Conservation (phyloP, 2,329 filamentous ascomycete genomes). For the Tolypocladium endophyticum region DNA sequence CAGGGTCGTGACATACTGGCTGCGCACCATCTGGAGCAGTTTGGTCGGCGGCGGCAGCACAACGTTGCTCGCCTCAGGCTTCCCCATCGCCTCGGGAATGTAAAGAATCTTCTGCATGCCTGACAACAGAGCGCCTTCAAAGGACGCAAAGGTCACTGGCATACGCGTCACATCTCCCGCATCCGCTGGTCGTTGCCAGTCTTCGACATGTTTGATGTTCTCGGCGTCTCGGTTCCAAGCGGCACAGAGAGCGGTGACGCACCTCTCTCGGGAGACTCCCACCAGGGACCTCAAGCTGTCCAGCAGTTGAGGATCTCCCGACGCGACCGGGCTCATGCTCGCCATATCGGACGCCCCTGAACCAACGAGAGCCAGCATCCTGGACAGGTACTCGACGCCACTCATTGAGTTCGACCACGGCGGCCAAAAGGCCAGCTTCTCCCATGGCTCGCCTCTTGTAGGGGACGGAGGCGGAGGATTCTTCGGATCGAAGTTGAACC, state of each 20-base stretch:
- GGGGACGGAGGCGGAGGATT: conserved; percentile 70
- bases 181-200: conserved; percentile 80
- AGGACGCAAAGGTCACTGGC: conserved; percentile 75
- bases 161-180: conserved; percentile 82
- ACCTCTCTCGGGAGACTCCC: conserved; percentile 70
- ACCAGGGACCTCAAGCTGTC: conserved; percentile 71
- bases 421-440: conserved; percentile 93
- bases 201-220: conserved; percentile 83
- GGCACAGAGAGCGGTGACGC: conserved; percentile 72
- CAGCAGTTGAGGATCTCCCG: conserved; percentile 42
- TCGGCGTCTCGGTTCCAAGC: conserved; percentile 93
- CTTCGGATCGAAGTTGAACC: conserved; percentile 70
- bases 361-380: conserved; percentile 73
- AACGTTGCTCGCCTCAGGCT: conserved; percentile 64
- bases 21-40: conserved; percentile 78
- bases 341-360: conserved; percentile 80
- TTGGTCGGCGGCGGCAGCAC: conserved; percentile 79
- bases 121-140: conserved; percentile 69
- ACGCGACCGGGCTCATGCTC: conserved; percentile 55
- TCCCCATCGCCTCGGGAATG: conserved; percentile 73
- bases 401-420: conserved; percentile 86
- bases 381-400: conserved; percentile 81
- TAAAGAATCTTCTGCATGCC: conserved; percentile 96
- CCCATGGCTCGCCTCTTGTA: conserved; percentile 75
- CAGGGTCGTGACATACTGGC: conserved; percentile 84